Base-by-base conservation (phyloP, 2,329 filamentous ascomycete species). In the Phoma sp. region DNA sequence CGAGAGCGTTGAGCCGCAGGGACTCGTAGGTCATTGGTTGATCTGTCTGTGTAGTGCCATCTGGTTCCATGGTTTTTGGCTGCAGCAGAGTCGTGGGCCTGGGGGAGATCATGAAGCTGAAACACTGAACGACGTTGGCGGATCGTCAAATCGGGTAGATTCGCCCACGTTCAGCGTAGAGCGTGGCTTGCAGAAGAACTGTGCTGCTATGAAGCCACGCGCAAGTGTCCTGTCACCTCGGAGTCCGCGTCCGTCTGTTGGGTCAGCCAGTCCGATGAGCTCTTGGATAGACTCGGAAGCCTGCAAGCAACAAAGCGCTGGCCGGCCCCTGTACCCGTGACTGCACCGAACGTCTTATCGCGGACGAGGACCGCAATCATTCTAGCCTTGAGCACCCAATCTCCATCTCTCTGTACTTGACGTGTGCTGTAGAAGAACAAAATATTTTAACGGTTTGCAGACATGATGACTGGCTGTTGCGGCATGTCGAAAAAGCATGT, bases 111-210 rank as follows among this genome's bases (percentile, higher is more conserved):
- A 39, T 48, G 55, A 44, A 51, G 54, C 60, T 63, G 63, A 65
- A 65, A 65, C 63, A 60, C 60, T 57, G 60, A 60, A 43, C 51
- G 43, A 46, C 52, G 52, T 51, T 56, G 43, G 36, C 48, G 36
- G 38, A 51, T 29, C 43, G 35, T 51, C 47, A 31, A 40, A 62
- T 58, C 57, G 56, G 61, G 51, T 35, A 53, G 55, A 32, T 51
- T 63, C 51, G 48, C 58, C 56, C 53, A 56, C 40, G 43, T 33
- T 32, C 25, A 33, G 9, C 37, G 35, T 29, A 32, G 24, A 22
- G n/a, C 13, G 21, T 46, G 36, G 40, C 45, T 41, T 50, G 45
- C 46, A 46, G 22, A 29, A 50, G 45, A 47, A 25, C 37, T 25
- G 25, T 22, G 22, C n/a, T 21, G 31, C 24, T 37, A 50, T 22